phyloP scores from a whole-genome alignment of 1,139 yeast genomes.

The Candida dubliniensis region DNA sequence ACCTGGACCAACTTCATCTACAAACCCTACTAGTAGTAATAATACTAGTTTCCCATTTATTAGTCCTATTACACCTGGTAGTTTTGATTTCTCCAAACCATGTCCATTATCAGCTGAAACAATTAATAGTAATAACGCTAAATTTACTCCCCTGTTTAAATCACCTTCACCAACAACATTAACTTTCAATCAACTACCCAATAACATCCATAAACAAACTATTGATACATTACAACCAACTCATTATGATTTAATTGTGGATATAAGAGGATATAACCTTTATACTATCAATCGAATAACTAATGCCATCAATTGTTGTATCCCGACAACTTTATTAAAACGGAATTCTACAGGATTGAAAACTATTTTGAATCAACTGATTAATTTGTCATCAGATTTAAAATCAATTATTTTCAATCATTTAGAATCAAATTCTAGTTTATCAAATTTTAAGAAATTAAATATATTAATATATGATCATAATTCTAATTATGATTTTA shows the following conservation, averaged over 20 bases:
- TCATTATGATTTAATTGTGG: constrained; percentile 26
- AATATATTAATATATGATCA: constrained; percentile 55
- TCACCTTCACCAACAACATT: constrained; percentile 12
- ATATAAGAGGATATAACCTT: constrained; percentile 38
- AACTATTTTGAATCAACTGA: constrained; percentile 28
- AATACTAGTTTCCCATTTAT: too few relatives aligned
- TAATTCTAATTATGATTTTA: constrained; percentile 23
- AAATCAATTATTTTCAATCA: constrained; percentile 11
- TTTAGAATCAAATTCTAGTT: constrained; percentile 11
- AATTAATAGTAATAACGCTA: neutral
- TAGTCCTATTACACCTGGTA: too few relatives aligned
- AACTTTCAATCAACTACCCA: constrained; percentile 10
- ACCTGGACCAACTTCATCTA: too few relatives aligned
- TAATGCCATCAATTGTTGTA: constrained; percentile 35
- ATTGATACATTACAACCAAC: neutral
- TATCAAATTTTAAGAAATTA: constrained; percentile 12
- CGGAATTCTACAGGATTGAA: constrained; percentile 33
- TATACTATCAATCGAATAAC: constrained; percentile 30
- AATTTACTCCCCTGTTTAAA: neutral
- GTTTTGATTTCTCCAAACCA: too few relatives aligned
- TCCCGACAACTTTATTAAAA: constrained; percentile 44
- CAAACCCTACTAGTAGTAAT: too few relatives aligned
- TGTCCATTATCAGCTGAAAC: neutral
- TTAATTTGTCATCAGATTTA: constrained; percentile 21
- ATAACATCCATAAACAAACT: constrained; percentile 6